Conservation (phyloP, 805 yeast genomes). For the Hanseniaspora lachancei region DNA sequence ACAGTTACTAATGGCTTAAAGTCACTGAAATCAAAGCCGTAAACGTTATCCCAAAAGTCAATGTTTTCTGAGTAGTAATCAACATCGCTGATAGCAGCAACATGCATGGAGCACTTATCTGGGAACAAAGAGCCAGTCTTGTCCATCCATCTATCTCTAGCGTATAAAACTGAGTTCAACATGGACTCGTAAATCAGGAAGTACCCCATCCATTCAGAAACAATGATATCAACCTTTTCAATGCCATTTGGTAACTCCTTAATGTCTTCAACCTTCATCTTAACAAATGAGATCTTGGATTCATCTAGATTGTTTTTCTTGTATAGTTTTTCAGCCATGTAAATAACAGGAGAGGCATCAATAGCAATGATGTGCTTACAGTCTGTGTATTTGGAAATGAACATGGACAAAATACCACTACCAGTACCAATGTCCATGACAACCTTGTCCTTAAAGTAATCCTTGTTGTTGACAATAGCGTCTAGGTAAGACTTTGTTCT, state of each 20-base stretch:
- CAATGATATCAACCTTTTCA: conserved; percentile 81
- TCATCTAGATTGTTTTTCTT: conserved; percentile 71
- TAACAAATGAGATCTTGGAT: conserved; percentile 63
- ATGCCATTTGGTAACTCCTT: conserved; percentile 46
- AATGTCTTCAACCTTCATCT: conserved; percentile 92
- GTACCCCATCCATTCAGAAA: conserved; percentile 99
- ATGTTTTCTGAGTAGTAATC: conserved; percentile 84
- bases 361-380: conserved; percentile 96
- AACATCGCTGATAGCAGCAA: conserved; percentile 88
- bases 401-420: conserved; percentile 94
- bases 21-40: conserved; percentile 92
- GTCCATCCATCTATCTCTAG: conserved; percentile 75
- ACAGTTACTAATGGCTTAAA: conserved; percentile 73
- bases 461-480: conserved; percentile 82
- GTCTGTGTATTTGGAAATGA: conserved; percentile 89
- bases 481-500: conserved; percentile 85
- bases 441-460: conserved; percentile 78
- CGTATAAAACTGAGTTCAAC: conserved; percentile 90
- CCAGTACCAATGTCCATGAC: conserved; percentile 99
- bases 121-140: conserved; percentile 84
- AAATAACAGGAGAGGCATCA: conserved; percentile 92
- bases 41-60: conserved; percentile 90
- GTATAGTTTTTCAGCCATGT: conserved; percentile 85
- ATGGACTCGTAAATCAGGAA: conserved; percentile 89
- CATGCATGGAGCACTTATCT: conserved; percentile 76